Evolutionary conservation across 805 yeast genomes (phyloP), one percentile per base, ranked within the genome.

Genomic region (Pichia paraexigua): DNA sequence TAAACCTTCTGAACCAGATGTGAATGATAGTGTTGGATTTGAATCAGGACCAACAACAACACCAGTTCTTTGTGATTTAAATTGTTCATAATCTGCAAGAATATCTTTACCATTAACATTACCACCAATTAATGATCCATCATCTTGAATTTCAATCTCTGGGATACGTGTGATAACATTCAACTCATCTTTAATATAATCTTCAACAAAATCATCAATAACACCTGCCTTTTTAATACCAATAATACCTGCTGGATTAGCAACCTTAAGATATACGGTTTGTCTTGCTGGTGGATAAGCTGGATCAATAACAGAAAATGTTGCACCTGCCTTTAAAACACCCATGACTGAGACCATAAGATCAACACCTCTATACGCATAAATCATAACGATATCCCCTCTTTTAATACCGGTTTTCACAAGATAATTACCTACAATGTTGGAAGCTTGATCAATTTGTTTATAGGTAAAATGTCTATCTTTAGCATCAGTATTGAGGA

Each of bases 271-370:
- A 67, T 94, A 94, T 55, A 94, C 80, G 57, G 88, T 94, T 70
- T 94, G 99, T 70, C 99, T 82, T 11, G 96, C 95, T 18, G 99
- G 97, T 43, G 99, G 99, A 68, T 94, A 94, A 6, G 98, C 98
- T 9, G 99, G 99, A 66, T 94, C 99, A 57, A 94, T 95, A 22
- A 94, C 99, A 11, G 97, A 91, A 67, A 94, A 94, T 0, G 99
- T 92, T 18, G 96, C 98, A 60, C 99, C 99, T 1, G 99, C 98
- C 71, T 94, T 94, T 66, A 94, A 78, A 21, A 90, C 96, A 69
- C 98, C 99, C 87, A 94, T 84, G 18, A 94, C 97, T 7, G 98
- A 95, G 43, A 95, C 88, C 80, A 94, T 88, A 56, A 94, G 74
- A 65, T 94, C 99, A 9, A 94, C 99, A 60, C 97, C 97, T 69